Percentiles rank a stretch among this genome's conserved stretches.
Conservation (phyloP, 2,329 filamentous ascomycete genomes). For the Cytospora schulzeri region DNA sequence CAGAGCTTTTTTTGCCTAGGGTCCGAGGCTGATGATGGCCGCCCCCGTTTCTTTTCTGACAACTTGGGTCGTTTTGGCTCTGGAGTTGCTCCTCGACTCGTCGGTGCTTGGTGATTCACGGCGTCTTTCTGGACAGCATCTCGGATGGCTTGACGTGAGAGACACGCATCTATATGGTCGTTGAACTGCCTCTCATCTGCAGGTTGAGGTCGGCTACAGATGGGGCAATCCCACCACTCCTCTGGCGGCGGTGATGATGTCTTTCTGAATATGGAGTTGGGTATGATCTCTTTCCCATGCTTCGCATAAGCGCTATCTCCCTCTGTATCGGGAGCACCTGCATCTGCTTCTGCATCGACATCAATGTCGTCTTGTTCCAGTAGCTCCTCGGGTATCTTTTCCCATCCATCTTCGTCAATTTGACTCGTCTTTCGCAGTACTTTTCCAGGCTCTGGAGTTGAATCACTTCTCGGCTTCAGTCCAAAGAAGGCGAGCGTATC, state of each 20-base stretch:
- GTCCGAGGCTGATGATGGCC: slow-evolving; percentile 38
- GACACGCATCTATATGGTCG: slow-evolving; percentile 86
- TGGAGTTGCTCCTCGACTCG: slow-evolving; percentile 38
- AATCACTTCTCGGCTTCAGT: slow-evolving; percentile 43
- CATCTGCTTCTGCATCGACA: slow-evolving; percentile 49
- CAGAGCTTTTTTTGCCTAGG: slow-evolving; percentile 55
- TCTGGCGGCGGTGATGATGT: slow-evolving; percentile 39
- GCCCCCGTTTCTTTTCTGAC: slow-evolving; percentile 43
- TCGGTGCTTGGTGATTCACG: slow-evolving; percentile 29
- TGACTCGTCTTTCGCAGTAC: slow-evolving; percentile 15
- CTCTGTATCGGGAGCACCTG: slow-evolving; percentile 61
- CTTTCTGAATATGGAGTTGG: slow-evolving; percentile 50
- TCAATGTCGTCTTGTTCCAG: slow-evolving; percentile 41
- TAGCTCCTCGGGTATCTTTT: slow-evolving; percentile 69
- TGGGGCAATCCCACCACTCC: slow-evolving; percentile 81
- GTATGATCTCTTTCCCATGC: slow-evolving; percentile 56
- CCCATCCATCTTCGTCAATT: slow-evolving; percentile 55
- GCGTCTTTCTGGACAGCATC: slow-evolving; percentile 69
- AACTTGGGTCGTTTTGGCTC: slow-evolving; percentile 42
- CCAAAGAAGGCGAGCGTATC: slow-evolving; percentile 82
- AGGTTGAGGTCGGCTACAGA: slow-evolving; percentile 76
- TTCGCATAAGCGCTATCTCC: slow-evolving; percentile 34
- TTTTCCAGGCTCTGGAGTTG: slow-evolving; percentile 19
- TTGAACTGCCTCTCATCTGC: slow-evolving; percentile 82
- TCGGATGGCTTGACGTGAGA: slow-evolving; percentile 83